phyloP scores from a whole-genome alignment of 2,329 filamentous ascomycete species.

The Fusarium sp. region DNA sequence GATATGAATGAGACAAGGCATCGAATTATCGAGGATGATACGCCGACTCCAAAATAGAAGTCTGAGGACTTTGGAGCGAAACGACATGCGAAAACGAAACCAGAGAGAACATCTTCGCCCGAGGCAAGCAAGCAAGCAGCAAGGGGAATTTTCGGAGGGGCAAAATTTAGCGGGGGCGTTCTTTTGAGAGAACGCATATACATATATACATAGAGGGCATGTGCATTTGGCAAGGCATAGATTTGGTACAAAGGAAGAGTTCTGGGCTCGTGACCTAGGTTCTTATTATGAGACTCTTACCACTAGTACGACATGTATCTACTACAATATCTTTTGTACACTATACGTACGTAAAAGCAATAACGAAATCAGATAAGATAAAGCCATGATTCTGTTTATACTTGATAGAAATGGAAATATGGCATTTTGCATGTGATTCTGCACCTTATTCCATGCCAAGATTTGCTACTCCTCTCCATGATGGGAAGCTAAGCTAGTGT shows the following conservation, averaged over 20 bases:
- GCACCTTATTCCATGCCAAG: neutral
- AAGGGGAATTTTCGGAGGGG: conserved; percentile 32
- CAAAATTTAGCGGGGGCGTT: conserved; percentile 36
- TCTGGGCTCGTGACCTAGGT: conserved; percentile 10
- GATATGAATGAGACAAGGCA: conserved; percentile 14
- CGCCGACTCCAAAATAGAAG: conserved; percentile 5
- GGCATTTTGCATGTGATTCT: conserved; percentile 31
- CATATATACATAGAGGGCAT: conserved; percentile 9
- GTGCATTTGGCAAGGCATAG: conserved; percentile 19
- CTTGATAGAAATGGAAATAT: neutral
- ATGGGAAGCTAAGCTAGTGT: conserved; percentile 12
- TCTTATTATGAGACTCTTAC: neutral
- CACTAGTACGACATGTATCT: conserved; percentile 17
- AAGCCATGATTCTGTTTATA: neutral
- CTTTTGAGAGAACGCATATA: conserved; percentile 21
- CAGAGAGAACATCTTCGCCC: conserved; percentile 15
- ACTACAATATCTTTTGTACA: conserved; percentile 6
- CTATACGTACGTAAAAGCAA: conserved; percentile 9
- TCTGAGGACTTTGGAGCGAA: conserved; percentile 1
- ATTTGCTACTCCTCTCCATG: neutral
- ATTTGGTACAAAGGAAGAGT: conserved; percentile 9
- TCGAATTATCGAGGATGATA: conserved; percentile 8
- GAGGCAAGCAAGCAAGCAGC: conserved; percentile 24
- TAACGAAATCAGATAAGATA: neutral
- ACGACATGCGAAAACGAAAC: conserved; percentile 11